phyloP scores from a whole-genome alignment of 345 rosid species.

The Clausena lansium region DNA sequence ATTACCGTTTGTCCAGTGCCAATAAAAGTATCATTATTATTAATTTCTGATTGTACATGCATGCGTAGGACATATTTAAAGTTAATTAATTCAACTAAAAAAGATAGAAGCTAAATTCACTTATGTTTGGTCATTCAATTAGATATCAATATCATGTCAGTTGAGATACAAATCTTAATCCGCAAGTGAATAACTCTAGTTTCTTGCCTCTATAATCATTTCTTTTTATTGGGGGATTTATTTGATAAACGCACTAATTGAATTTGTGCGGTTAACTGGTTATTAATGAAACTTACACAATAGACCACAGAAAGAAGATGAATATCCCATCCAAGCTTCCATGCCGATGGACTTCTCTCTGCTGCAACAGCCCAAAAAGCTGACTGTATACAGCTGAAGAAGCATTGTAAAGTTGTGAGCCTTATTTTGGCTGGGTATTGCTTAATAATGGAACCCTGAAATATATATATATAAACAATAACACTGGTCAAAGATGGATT shows the following conservation, averaged over 20 bases:
- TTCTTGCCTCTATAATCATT: too few relatives aligned
- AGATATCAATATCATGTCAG: neutral
- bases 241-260: too few relatives aligned
- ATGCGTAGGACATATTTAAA: neutral
- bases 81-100: neutral
- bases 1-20: neutral
- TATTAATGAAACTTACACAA: conserved; percentile 47
- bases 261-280: neutral
- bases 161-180: neutral
- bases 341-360: conserved; percentile 59
- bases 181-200: neutral
- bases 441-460: conserved; percentile 49
- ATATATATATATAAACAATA: neutral
- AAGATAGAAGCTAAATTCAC: neutral
- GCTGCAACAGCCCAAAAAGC: conserved; percentile 57
- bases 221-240: neutral
- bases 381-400: conserved; percentile 72
- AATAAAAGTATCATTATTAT: neutral
- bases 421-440: conserved; percentile 71
- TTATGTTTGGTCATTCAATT: neutral
- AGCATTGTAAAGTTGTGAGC: conserved; percentile 68
- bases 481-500: neutral
- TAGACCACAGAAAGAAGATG: conserved; percentile 74
- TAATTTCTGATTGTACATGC: neutral
- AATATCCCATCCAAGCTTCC: conserved; percentile 76